Conservation (phyloP, 176 grass and related monocot genomes). For the Elaeis guineensis region DNA sequence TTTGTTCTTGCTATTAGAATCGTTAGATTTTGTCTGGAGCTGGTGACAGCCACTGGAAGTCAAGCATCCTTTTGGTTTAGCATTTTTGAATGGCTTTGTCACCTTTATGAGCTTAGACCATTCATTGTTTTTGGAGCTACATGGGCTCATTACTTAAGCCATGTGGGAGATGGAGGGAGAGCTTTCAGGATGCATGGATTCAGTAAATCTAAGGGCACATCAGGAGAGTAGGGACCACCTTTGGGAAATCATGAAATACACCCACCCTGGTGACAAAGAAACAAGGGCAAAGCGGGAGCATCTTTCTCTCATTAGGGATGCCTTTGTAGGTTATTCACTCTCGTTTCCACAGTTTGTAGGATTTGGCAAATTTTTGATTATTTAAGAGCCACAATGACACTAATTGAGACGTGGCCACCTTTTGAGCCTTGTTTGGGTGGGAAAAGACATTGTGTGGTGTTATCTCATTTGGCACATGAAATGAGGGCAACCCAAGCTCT, state of each 20-base stretch:
- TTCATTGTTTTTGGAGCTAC: constrained; percentile 8
- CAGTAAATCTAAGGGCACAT: constrained; percentile 5
- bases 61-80: constrained; percentile 1
- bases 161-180: constrained; percentile 29
- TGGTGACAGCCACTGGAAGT: background rate
- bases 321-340: too few species aligned
- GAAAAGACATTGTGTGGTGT: too few species aligned
- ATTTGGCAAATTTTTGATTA: too few species aligned
- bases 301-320: background rate
- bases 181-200: constrained; percentile 4
- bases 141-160: constrained; percentile 5
- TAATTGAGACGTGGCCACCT: too few species aligned
- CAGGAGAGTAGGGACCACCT: constrained; percentile 5
- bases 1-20: background rate
- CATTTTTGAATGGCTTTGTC: constrained; percentile 22
- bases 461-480: too few species aligned
- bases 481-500: too few species aligned
- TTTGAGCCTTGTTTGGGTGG: too few species aligned
- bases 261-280: constrained; percentile 12
- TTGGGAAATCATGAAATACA: constrained; percentile 20
- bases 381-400: too few species aligned
- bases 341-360: too few species aligned
- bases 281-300: constrained; percentile 12
- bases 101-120: constrained; percentile 3
- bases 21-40: constrained; percentile 2